Percentiles rank a stretch among this genome's conserved stretches.
These are phyloP conservation scores for Lachnellula subtilissima DNA, from an alignment of 2,329 filamentous ascomycete genomes.

Conservation along the genomic window DNA sequence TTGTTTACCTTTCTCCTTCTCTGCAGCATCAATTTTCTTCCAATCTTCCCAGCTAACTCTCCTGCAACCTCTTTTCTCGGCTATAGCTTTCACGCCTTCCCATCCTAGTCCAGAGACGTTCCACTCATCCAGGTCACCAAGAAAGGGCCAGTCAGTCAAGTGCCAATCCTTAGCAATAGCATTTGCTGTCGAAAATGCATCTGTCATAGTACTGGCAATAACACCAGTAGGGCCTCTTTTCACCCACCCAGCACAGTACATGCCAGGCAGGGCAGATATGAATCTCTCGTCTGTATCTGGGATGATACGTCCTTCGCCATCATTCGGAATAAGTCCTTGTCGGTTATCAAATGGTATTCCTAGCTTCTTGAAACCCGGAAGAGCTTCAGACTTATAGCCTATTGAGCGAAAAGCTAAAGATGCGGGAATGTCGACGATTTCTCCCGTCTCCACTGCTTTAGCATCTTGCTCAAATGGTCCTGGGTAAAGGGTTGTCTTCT, in stretches of 20 bases:
- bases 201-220: slow-evolving; percentile 92
- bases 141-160: not conserved
- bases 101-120: slow-evolving; percentile 56
- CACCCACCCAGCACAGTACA: slow-evolving; percentile 96
- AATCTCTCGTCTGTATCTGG: slow-evolving; percentile 13
- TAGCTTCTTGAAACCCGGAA: slow-evolving; percentile 69
- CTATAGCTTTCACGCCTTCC: slow-evolving; percentile 66
- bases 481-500: slow-evolving; percentile 52
- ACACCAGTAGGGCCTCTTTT: slow-evolving; percentile 92
- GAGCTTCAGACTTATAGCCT: slow-evolving; percentile 78
- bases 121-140: slow-evolving; percentile 16
- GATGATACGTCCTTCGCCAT: slow-evolving; percentile 69
- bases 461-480: slow-evolving; percentile 49
- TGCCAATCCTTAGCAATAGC: slow-evolving; percentile 76
- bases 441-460: slow-evolving; percentile 44
- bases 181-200: slow-evolving; percentile 87
- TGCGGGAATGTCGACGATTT: slow-evolving; percentile 53
- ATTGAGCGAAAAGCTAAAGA: slow-evolving; percentile 86
- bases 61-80: slow-evolving; percentile 49
- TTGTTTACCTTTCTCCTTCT: slow-evolving; percentile 59
- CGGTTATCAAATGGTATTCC: slow-evolving; percentile 73
- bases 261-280: slow-evolving; percentile 49
- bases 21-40: slow-evolving; percentile 76
- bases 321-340: slow-evolving; percentile 76
- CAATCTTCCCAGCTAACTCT: slow-evolving; percentile 81